Percentiles rank a stretch among this genome's conserved stretches.
Conservation (phyloP, 2,329 filamentous ascomycete genomes). For the Trichophyton verrucosum region DNA sequence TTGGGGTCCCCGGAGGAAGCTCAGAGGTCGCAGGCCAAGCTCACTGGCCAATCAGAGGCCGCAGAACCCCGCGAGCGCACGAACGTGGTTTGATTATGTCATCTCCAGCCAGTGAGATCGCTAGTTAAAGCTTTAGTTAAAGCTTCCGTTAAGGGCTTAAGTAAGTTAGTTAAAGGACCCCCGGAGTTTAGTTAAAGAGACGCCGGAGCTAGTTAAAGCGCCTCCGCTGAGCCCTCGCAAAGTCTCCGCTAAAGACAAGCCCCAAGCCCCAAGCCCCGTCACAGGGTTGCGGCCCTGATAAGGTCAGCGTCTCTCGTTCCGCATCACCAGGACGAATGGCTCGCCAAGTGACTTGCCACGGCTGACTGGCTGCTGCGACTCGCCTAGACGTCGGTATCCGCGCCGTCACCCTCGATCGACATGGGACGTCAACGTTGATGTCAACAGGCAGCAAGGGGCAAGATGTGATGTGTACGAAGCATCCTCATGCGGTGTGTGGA, state of each 20-base stretch:
- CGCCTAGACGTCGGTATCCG: neutral
- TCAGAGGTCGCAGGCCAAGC: neutral
- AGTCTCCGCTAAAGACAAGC: neutral
- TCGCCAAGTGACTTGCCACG: neutral
- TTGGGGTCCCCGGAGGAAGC: neutral
- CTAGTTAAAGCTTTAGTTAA: neutral
- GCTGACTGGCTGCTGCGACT: neutral
- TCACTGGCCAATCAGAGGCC: conserved; percentile 24
- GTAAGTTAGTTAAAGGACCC: neutral
- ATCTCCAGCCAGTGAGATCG: neutral
- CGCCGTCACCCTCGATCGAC: neutral
- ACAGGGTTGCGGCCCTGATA: too few species aligned
- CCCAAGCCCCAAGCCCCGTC: too few species aligned
- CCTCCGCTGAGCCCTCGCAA: neutral
- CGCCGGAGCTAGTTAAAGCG: neutral
- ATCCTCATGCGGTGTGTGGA: neutral
- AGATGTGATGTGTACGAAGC: neutral
- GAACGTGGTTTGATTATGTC: neutral
- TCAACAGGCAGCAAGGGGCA: neutral
- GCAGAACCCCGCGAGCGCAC: conserved; percentile 17
- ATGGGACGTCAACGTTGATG: neutral
- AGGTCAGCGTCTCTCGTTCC: neutral
- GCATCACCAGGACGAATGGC: neutral
- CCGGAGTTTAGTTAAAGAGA: neutral
- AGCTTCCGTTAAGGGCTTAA: neutral